A percentile compares a stretch with the other conserved stretches of the same genome.
phyloP scores from a whole-genome alignment of 345 rosid species.

The Eucalyptus coolabah region DNA sequence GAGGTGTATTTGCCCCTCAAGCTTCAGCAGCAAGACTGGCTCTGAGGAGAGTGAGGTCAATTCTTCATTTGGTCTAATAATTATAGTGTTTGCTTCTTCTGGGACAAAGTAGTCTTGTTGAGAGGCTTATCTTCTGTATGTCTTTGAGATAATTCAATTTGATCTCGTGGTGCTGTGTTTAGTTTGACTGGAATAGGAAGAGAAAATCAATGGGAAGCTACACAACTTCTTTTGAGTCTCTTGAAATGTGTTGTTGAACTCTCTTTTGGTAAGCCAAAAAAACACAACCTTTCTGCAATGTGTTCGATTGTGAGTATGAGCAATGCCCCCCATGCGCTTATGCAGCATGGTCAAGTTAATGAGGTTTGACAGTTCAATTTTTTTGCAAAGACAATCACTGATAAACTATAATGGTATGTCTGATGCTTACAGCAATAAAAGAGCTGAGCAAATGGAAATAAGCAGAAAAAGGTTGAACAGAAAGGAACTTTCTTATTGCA shows the following conservation, averaged over 20 bases:
- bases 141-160: background rate
- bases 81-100: background rate
- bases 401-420: background rate
- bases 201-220: background rate
- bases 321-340: background rate
- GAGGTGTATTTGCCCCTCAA: constrained; percentile 95
- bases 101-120: background rate
- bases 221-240: background rate
- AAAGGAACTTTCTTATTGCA: background rate
- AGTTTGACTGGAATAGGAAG: background rate
- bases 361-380: background rate
- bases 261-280: background rate
- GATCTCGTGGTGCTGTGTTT: background rate
- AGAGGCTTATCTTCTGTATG: background rate
- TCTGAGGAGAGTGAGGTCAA: constrained; percentile 15
- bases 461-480: background rate
- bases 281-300: background rate
- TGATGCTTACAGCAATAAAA: background rate
- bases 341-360: background rate
- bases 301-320: background rate
- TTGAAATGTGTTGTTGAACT: background rate
- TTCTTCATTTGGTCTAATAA: background rate
- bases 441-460: background rate
- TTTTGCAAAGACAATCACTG: background rate
- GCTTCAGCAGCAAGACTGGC: constrained; percentile 98